Evolutionary conservation across 371 early-diverging fungal species (phyloP).

Genomic region (Actinomortierella wolfii): DNA sequence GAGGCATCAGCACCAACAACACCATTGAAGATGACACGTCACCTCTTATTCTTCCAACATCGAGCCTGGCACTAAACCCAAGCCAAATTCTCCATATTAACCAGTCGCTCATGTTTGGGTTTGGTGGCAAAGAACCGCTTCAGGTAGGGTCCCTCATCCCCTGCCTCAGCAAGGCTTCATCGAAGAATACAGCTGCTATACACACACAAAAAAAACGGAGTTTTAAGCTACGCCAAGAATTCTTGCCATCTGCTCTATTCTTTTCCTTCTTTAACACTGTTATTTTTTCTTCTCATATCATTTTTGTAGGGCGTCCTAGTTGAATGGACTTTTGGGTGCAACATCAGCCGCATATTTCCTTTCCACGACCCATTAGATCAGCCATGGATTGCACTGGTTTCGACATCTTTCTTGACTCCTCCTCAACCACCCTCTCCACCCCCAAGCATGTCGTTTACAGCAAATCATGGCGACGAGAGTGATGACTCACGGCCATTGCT

Average conservation of each 20-base stretch:
- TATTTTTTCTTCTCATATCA: not conserved
- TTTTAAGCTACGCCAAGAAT: not conserved
- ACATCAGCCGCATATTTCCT: slow-evolving; percentile 19
- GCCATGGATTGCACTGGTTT: slow-evolving; percentile 46
- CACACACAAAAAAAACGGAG: not conserved
- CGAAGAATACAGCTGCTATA: too few species aligned
- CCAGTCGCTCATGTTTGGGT: slow-evolving; percentile 32
- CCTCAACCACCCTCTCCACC: slow-evolving; percentile 1
- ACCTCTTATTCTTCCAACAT: slow-evolving; percentile 24
- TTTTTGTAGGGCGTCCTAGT: slow-evolving; percentile 26
- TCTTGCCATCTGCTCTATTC: not conserved
- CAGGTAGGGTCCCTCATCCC: slow-evolving; percentile 13
- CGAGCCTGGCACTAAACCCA: slow-evolving; percentile 17
- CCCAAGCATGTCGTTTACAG: too few species aligned
- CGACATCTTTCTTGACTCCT: slow-evolving; percentile 13
- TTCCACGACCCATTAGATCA: slow-evolving; percentile 25
- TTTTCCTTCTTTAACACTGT: slow-evolving; percentile 1
- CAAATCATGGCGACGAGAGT: too few species aligned
- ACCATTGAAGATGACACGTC: not conserved
- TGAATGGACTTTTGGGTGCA: slow-evolving; percentile 36
- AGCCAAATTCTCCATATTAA: slow-evolving; percentile 35
- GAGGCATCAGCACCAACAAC: slow-evolving; percentile 1
- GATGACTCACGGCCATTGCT: too few species aligned
- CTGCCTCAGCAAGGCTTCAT: too few species aligned
- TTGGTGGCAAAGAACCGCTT: slow-evolving; percentile 26